Evolutionary conservation across 768 basidiomycete genomes (phyloP), one percentile per base, ranked within the genome.

Genomic region (Aureoboletus auriporus): DNA sequence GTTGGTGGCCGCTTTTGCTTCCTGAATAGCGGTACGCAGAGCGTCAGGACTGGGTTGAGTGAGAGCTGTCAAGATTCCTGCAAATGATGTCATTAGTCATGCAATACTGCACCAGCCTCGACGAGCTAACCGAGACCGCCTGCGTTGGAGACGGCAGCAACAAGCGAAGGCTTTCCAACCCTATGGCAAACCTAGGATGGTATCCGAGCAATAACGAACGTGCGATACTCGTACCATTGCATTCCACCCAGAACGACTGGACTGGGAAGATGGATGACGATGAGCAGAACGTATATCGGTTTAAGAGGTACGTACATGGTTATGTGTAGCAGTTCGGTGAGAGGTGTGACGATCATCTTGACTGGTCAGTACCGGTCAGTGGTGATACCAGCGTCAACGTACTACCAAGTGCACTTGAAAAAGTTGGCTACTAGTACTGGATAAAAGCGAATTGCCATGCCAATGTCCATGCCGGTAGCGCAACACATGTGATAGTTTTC

Each of bases 191-290:
- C 6, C 17, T 28, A 41, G 47, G 41, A 39, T 36, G 13, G 10
- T 13, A 23, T 5, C 8, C 6, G 14, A 39, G 20, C 16, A 10
- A 13, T 33, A 33, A 23, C 3, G 40, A 34, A 29, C 6, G 44
- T 40, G 42, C 2, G 9, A 41, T 11, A 17, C 26, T 5, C 51
- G 39, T 69, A 89, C 86, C 86, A 93, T 80, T 92, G 90, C 89
- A 93, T 92, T 40, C 89, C 90, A 20, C 89, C 90, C 63, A 93
- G 91, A 2, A 93, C 78, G 39, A 92, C 72, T 13, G 90, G 91
- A 29, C 86, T 89, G 42, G 45, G 27, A 12, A 41, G 12, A 39
- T 34, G 30, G 16, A 16, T 23, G 20, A 10, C 12, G n/a, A 12
- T 50, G 10, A 29, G 42, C 4, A 16, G 10, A 52, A 5, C n/a